Percentiles rank a stretch among this genome's conserved stretches.
phyloP scores from a whole-genome alignment of 192 early-diverging fungal genomes.

The Umbelopsis ramanniana region DNA sequence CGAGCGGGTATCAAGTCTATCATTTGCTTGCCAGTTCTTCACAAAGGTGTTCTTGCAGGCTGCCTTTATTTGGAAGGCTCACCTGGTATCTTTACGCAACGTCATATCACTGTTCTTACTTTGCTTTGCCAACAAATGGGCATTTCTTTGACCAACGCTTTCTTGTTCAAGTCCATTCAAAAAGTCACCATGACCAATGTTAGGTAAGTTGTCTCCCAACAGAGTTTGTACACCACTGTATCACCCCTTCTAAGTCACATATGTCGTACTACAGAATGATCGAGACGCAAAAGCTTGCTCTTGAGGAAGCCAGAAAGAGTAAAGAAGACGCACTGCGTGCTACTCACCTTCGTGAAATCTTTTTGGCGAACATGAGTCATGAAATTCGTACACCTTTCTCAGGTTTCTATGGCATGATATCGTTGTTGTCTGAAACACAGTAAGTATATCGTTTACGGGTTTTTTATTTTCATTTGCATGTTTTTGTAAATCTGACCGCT shows the following conservation, averaged over 20 bases:
- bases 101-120: constrained; percentile 51
- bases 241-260: neutral
- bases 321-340: constrained; percentile 40
- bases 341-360: constrained; percentile 37
- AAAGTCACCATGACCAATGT: constrained; percentile 40
- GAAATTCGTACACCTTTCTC: constrained; percentile 53
- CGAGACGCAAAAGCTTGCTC: constrained; percentile 38
- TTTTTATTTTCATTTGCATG: too few relatives aligned
- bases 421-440: constrained; percentile 47
- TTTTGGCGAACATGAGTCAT: constrained; percentile 45
- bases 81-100: constrained; percentile 44
- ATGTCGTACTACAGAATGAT: constrained; percentile 30
- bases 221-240: neutral
- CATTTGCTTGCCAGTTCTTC: constrained; percentile 51
- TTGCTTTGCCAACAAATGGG: constrained; percentile 54
- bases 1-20: constrained; percentile 46
- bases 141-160: constrained; percentile 55
- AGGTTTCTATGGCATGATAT: constrained; percentile 55
- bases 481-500: too few relatives aligned
- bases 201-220: constrained; percentile 10
- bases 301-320: constrained; percentile 40
- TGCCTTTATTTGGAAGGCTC: constrained; percentile 52
- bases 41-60: constrained; percentile 48
- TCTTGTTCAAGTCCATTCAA: constrained; percentile 52
- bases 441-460: neutral